Evolutionary conservation across 306 rosid species (phyloP).

Genomic region (Dicorynia guianensis): DNA sequence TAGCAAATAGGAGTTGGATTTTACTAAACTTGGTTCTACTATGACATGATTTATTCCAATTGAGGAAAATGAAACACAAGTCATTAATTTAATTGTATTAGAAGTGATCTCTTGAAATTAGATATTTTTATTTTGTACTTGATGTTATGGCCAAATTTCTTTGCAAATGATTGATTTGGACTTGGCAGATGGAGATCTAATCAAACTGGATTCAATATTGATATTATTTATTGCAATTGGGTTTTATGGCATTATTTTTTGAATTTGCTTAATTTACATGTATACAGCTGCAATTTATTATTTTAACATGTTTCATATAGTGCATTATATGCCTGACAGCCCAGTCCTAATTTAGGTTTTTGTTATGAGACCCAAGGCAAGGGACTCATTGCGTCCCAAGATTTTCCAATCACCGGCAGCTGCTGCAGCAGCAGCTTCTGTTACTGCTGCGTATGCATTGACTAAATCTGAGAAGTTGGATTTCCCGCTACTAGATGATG

Average conservation of each 20-base stretch:
- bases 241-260: background rate
- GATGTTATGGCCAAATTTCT: background rate
- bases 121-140: constrained; percentile 3
- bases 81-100: background rate
- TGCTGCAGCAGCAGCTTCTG: constrained; percentile 98
- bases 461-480: constrained; percentile 78
- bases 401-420: constrained; percentile 97
- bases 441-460: constrained; percentile 92
- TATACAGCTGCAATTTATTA: constrained; percentile 2
- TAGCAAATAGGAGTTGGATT: constrained; percentile 16
- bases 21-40: constrained; percentile 8
- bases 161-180: too few species aligned
- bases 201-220: too few species aligned
- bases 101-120: constrained; percentile 9
- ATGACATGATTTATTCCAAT: background rate
- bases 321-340: constrained; percentile 40
- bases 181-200: too few species aligned
- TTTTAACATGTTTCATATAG: constrained; percentile 22
- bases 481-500: constrained; percentile 51
- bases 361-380: constrained; percentile 83
- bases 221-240: constrained; percentile 10
- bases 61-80: constrained; percentile 17
- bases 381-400: constrained; percentile 67
- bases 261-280: constrained; percentile 26
- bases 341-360: constrained; percentile 62